phyloP scores from a whole-genome alignment of 2,329 filamentous ascomycete genomes.

The Colletotrichum simmondsii region DNA sequence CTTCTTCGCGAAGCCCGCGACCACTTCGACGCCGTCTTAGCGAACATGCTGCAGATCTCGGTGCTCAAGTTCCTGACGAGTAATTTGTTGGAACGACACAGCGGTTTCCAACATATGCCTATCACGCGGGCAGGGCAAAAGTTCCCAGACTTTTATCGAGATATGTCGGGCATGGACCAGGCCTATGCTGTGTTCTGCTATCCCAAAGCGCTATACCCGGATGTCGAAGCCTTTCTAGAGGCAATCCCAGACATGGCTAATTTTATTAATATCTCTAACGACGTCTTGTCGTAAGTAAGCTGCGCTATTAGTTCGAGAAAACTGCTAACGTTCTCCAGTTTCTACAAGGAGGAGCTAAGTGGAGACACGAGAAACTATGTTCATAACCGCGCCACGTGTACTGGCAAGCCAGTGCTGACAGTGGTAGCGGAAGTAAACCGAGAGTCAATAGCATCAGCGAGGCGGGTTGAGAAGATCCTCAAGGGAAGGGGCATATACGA shows the following conservation, averaged over 20 bases:
- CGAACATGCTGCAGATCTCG: constrained; percentile 36
- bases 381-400: constrained; percentile 34
- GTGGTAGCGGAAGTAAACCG: constrained; percentile 29
- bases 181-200: constrained; percentile 38
- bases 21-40: constrained; percentile 35
- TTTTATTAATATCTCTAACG: constrained; percentile 38
- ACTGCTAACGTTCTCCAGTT: constrained; percentile 19
- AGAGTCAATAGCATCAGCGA: constrained; percentile 31
- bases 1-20: constrained; percentile 36
- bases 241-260: constrained; percentile 37
- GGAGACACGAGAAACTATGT: constrained; percentile 36
- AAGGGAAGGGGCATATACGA: constrained; percentile 35
- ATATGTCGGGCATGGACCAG: constrained; percentile 36
- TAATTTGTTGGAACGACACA: constrained; percentile 37
- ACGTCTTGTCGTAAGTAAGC: constrained; percentile 37
- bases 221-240: constrained; percentile 34
- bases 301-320: neutral
- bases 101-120: constrained; percentile 34
- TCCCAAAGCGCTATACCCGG: constrained; percentile 35
- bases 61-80: constrained; percentile 37
- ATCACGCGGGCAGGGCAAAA: constrained; percentile 29
- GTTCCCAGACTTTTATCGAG: constrained; percentile 37
- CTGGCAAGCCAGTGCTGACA: constrained; percentile 8
- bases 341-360: constrained; percentile 37
- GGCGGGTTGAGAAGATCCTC: constrained; percentile 31